phyloP scores from a whole-genome alignment of 2,329 filamentous ascomycete genomes.

The Catunica adiposa region DNA sequence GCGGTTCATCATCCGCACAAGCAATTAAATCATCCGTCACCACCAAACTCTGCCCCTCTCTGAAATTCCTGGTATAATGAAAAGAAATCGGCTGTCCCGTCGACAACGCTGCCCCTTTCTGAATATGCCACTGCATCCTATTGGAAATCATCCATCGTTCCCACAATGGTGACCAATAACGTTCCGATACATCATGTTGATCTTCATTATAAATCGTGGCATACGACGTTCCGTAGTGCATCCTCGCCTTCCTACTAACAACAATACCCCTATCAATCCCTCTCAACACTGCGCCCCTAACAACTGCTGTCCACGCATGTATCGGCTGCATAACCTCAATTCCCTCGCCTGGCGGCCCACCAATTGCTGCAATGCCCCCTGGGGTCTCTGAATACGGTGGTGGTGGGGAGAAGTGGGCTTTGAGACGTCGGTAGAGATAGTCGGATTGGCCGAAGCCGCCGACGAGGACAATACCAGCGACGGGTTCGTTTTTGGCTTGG shows the following conservation, averaged over 20 bases:
- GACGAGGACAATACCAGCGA: slow-evolving; percentile 63
- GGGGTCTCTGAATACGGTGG: slow-evolving; percentile 52
- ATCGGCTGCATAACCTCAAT: slow-evolving; percentile 71
- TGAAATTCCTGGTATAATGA: slow-evolving; percentile 74
- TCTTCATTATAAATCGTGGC: slow-evolving; percentile 65
- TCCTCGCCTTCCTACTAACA: slow-evolving; percentile 54
- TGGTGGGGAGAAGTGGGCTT: slow-evolving; percentile 49
- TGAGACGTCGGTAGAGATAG: slow-evolving; percentile 56
- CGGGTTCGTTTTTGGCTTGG: slow-evolving; percentile 41
- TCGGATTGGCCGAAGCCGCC: slow-evolving; percentile 70
- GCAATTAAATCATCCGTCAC: slow-evolving; percentile 70
- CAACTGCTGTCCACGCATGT: slow-evolving; percentile 68
- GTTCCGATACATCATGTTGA: slow-evolving; percentile 54
- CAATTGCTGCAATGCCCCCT: slow-evolving; percentile 14
- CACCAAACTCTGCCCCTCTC: slow-evolving; percentile 57
- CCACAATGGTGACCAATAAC: slow-evolving; percentile 68
- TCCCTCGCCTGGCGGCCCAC: not conserved
- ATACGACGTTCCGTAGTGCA: slow-evolving; percentile 68
- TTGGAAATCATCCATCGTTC: slow-evolving; percentile 72
- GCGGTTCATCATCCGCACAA: slow-evolving; percentile 52
- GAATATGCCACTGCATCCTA: slow-evolving; percentile 74
- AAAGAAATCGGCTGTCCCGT: slow-evolving; percentile 61
- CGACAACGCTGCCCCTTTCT: slow-evolving; percentile 61
- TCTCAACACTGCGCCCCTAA: slow-evolving; percentile 57
- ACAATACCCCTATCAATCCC: slow-evolving; percentile 68